phyloP scores from a whole-genome alignment of 805 yeast species.

The Metschnikowia matae region DNA sequence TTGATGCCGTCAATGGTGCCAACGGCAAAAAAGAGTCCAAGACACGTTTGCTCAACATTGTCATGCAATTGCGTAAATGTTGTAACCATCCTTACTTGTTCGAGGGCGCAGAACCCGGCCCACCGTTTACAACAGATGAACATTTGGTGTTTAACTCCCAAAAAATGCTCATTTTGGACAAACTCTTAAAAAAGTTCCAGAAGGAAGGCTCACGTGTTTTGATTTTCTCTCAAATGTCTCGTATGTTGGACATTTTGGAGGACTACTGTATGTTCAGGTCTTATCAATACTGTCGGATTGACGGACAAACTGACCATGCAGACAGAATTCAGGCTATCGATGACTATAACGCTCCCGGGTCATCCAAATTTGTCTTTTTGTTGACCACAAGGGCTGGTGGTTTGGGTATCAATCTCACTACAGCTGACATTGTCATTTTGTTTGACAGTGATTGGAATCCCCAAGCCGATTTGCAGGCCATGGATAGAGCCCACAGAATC shows the following conservation, averaged over 20 bases:
- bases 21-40: slow-evolving; percentile 71
- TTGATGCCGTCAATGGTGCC: slow-evolving; percentile 83
- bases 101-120: slow-evolving; percentile 89
- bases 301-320: slow-evolving; percentile 77
- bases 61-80: slow-evolving; percentile 81
- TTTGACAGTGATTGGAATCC: slow-evolving; percentile 89
- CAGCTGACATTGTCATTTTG: slow-evolving; percentile 73
- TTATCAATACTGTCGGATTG: slow-evolving; percentile 72
- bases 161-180: slow-evolving; percentile 68
- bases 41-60: slow-evolving; percentile 71
- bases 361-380: slow-evolving; percentile 67
- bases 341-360: slow-evolving; percentile 72
- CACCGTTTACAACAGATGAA: slow-evolving; percentile 82
- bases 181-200: slow-evolving; percentile 55
- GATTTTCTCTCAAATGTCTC: slow-evolving; percentile 79
- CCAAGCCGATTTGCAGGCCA: slow-evolving; percentile 83
- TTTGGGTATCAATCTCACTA: slow-evolving; percentile 74
- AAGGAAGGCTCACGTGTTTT: slow-evolving; percentile 73
- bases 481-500: slow-evolving; percentile 87
- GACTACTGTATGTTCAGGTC: slow-evolving; percentile 72
- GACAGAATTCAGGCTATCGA: slow-evolving; percentile 75
- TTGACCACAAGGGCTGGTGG: slow-evolving; percentile 90
- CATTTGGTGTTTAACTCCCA: slow-evolving; percentile 72
- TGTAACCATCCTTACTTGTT: slow-evolving; percentile 82
- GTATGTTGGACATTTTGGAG: slow-evolving; percentile 75